A percentile compares a stretch with the other conserved stretches of the same genome.
Evolutionary conservation across 306 rosid species (phyloP).

Genomic region (Cicer cuneatum): DNA sequence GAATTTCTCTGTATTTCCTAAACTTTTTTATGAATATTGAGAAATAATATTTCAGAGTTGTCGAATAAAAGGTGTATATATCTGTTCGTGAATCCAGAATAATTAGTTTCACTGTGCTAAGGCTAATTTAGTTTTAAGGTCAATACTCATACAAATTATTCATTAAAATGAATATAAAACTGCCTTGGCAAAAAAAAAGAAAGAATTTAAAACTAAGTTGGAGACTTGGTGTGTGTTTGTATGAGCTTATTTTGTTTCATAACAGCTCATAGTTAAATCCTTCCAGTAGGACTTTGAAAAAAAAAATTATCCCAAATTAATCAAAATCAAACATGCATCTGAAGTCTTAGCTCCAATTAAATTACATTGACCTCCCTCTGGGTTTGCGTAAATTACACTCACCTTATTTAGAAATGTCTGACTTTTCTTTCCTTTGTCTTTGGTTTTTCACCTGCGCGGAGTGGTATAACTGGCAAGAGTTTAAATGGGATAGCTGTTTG

Average conservation of each 20-base stretch:
- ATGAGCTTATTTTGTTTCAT: conserved; percentile 19
- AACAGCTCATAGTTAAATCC: conserved; percentile 19
- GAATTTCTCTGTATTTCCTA: conserved; percentile 31
- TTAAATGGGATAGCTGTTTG: conserved; percentile 35
- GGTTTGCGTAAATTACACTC: conserved; percentile 21
- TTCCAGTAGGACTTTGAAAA: background rate
- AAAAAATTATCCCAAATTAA: background rate
- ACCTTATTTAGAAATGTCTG: conserved; percentile 4
- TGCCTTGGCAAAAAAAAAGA: too few species aligned
- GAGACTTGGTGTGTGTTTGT: conserved; percentile 10
- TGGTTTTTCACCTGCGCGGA: conserved; percentile 27
- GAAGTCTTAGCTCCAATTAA: conserved; percentile 15
- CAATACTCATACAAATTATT: background rate
- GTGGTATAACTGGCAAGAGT: conserved; percentile 23
- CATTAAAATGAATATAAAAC: too few species aligned
- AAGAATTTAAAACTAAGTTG: conserved; percentile 18
- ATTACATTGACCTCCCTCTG: background rate
- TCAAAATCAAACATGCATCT: conserved; percentile 15
- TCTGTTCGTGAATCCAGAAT: conserved; percentile 12
- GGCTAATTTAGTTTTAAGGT: conserved; percentile 29
- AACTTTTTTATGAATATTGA: conserved; percentile 9
- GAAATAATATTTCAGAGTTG: conserved; percentile 40
- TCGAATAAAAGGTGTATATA: background rate
- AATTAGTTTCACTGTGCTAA: conserved; percentile 18
- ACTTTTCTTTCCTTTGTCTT: background rate